These are phyloP conservation scores for Nematodospora valgi DNA, from an alignment of 805 yeast species.

Conservation along the genomic window DNA sequence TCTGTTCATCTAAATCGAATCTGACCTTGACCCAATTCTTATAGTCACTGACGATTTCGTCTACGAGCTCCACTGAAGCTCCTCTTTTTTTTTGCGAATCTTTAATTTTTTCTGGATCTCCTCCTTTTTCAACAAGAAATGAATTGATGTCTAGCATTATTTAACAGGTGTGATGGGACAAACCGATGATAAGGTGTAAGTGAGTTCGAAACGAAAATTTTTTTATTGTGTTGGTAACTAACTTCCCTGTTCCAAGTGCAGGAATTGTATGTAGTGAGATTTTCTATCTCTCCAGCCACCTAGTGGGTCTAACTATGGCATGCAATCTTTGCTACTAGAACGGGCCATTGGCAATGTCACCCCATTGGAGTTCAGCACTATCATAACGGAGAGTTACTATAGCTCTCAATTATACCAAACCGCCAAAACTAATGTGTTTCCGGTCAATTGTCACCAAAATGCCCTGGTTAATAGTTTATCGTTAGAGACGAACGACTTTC, in stretches of 20 bases:
- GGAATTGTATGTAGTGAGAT: too few relatives aligned
- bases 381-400: conserved; percentile 36
- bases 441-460: conserved; percentile 40
- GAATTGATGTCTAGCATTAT: conserved; percentile 87
- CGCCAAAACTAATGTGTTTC: conserved; percentile 27
- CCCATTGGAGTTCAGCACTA: conserved; percentile 31
- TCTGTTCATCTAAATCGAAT: conserved; percentile 84
- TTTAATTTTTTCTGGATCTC: conserved; percentile 85
- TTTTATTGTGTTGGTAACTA: too few relatives aligned
- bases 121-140: conserved; percentile 95
- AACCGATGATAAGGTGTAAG: too few relatives aligned
- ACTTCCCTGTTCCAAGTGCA: too few relatives aligned
- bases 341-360: conserved; percentile 25
- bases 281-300: too few relatives aligned
- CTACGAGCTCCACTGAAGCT: conserved; percentile 90
- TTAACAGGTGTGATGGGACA: too few relatives aligned
- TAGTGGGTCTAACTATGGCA: too few relatives aligned
- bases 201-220: too few relatives aligned
- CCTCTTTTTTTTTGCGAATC: conserved; percentile 93
- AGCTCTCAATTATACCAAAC: conserved; percentile 22
- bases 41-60: conserved; percentile 89
- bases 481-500: conserved; percentile 44
- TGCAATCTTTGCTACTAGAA: conserved; percentile 40
- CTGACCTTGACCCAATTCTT: conserved; percentile 81
- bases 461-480: conserved; percentile 61